Evolutionary conservation across 805 yeast genomes (phyloP), one percentile per base, ranked within the genome.

Genomic region (Saccharomycopsis guyanensis): DNA sequence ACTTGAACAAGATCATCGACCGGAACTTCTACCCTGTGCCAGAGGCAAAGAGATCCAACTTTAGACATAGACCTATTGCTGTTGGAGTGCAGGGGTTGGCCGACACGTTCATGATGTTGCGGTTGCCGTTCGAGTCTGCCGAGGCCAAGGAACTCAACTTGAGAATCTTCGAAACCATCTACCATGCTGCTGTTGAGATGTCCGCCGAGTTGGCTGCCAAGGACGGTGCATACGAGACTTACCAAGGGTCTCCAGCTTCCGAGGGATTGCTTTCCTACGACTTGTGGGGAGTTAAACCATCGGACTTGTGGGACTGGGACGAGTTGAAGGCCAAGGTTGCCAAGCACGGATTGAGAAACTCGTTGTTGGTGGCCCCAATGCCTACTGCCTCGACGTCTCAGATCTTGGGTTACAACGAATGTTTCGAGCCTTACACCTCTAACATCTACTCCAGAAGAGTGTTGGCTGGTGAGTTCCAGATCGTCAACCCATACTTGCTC

Each of bases 361-460:
- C 97, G 3, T 66, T 91, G 47, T 63, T 89, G 15, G 85, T 89
- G 29, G 97, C 94, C 1, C 93, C 96, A 44, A 91, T 91, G 97
- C 97, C 97, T 38, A 91, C 97, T 15, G 97, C 97, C 1, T 87
- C 97, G 1, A 91, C 97, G 1, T 91, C 97, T 2, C 97, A 88
- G 68, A 89, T 91, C 43, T 70, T 91, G 43, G 97, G 97, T 34
- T 86, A 76, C 70, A 89, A 80, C 57, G 97, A 91, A 68, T 89
- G 97, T 66, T 91, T 91, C 63, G 98, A 91, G 65, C 97, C 98
- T 10, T 79, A 80, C 62, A 89, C 98, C 5, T 87, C 96, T 18
- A 91, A 91, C 66, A 79, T 91, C 58, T 91, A 88, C 66, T 78
- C 86, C 38, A 78, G 97, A 57, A 78, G 97, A 60, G 96, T 88